Percentiles rank a stretch among this genome's conserved stretches.
Evolutionary conservation across 2,329 filamentous ascomycete genomes (phyloP).

Genomic region (Blumeria hordei): DNA sequence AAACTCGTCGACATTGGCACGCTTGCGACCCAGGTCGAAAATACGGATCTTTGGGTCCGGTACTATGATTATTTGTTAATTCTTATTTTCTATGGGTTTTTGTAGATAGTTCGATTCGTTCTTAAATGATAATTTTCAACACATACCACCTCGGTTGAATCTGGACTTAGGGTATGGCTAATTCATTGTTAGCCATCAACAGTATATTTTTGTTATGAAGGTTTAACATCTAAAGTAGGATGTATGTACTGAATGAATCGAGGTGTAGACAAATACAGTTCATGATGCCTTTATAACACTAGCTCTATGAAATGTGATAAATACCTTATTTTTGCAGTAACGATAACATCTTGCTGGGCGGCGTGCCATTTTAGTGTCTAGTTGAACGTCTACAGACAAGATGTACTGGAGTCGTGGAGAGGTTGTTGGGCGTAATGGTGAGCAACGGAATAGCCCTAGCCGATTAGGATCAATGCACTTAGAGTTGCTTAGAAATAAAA

Average conservation of each 20-base stretch:
- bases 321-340: constrained; percentile 99
- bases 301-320: constrained; percentile 15
- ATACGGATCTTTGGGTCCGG: constrained; percentile 50
- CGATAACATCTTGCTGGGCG: constrained; percentile 98
- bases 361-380: constrained; percentile 60
- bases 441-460: too few relatives aligned
- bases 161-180: constrained; percentile 97
- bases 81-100: not conserved
- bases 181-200: constrained; percentile 6
- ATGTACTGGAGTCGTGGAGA: too few relatives aligned
- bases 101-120: not conserved
- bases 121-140: constrained; percentile 16
- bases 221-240: too few relatives aligned
- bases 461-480: too few relatives aligned
- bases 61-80: not conserved
- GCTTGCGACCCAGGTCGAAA: constrained; percentile 98
- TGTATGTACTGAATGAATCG: too few relatives aligned
- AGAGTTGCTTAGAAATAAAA: too few relatives aligned
- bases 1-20: constrained; percentile 97
- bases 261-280: too few relatives aligned
- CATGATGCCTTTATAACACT: not conserved
- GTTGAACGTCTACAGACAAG: too few relatives aligned
- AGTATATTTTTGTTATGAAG: not conserved
- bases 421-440: too few relatives aligned
- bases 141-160: constrained; percentile 84